These are phyloP conservation scores for Piloderma croceum DNA, from an alignment of 768 basidiomycete genomes.

Conservation along the genomic window DNA sequence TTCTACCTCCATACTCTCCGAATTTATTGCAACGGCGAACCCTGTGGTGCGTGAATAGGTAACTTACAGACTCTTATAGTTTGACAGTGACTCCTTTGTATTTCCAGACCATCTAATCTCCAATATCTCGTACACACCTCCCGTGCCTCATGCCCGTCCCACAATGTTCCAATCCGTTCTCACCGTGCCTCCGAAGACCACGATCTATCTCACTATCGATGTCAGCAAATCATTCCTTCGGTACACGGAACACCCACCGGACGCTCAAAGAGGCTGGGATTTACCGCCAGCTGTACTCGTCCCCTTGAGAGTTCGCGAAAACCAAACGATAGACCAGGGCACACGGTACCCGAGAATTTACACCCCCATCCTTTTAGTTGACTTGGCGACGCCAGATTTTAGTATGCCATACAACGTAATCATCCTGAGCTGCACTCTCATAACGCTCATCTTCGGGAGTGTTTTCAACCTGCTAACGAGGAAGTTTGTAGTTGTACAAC, in stretches of 20 bases:
- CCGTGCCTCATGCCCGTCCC: slow-evolving; percentile 65
- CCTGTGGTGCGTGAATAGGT: slow-evolving; percentile 41
- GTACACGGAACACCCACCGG: slow-evolving; percentile 94
- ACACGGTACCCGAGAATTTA: slow-evolving; percentile 48
- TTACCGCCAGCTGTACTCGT: slow-evolving; percentile 80
- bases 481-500: slow-evolving; percentile 57
- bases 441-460: slow-evolving; percentile 91
- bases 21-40: slow-evolving; percentile 40
- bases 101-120: slow-evolving; percentile 65
- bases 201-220: slow-evolving; percentile 61
- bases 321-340: slow-evolving; percentile 12
- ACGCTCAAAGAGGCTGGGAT: slow-evolving; percentile 94
- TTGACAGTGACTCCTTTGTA: too few species aligned
- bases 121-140: slow-evolving; percentile 60
- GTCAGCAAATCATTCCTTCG: slow-evolving; percentile 81
- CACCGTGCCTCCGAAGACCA: slow-evolving; percentile 61
- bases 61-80: slow-evolving; percentile 2
- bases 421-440: slow-evolving; percentile 87
- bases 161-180: slow-evolving; percentile 72
- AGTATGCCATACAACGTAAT: slow-evolving; percentile 99
- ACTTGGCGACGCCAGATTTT: slow-evolving; percentile 97
- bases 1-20: slow-evolving; percentile 79
- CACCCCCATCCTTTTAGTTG: slow-evolving; percentile 75
- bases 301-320: slow-evolving; percentile 24
- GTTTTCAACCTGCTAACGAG: slow-evolving; percentile 84